A percentile compares a stretch with the other conserved stretches of the same genome.
Evolutionary conservation across 331 rosid genomes (phyloP).

Genomic region (Arachis monticola): DNA sequence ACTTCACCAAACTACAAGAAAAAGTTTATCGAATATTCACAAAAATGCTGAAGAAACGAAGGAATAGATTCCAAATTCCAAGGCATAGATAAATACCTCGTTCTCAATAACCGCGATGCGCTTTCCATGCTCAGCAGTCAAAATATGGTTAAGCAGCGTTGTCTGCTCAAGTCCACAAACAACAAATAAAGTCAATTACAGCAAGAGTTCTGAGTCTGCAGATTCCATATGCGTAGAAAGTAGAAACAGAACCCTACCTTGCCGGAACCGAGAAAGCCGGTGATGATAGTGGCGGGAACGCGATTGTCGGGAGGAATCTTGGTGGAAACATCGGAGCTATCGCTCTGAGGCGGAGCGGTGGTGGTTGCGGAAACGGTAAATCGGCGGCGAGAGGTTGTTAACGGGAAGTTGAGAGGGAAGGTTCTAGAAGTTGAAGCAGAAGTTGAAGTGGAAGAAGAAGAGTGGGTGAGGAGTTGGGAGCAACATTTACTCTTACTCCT

Average conservation of each 20-base stretch:
- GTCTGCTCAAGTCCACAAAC: slow-evolving; percentile 63
- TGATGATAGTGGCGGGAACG: slow-evolving; percentile 89
- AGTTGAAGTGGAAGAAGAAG: neutral
- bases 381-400: slow-evolving; percentile 34
- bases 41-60: neutral
- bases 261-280: slow-evolving; percentile 96
- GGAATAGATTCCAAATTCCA: neutral
- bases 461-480: neutral
- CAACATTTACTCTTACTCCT: neutral
- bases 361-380: slow-evolving; percentile 63
- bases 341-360: slow-evolving; percentile 60
- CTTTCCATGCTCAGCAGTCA: slow-evolving; percentile 94
- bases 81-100: slow-evolving; percentile 57
- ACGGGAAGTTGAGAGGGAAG: slow-evolving; percentile 35
- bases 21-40: slow-evolving; percentile 8
- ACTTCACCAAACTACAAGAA: slow-evolving; percentile 81
- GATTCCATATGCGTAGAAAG: no score
- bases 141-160: slow-evolving; percentile 86
- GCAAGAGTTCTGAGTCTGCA: no score
- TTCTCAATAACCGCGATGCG: slow-evolving; percentile 93
- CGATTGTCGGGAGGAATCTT: slow-evolving; percentile 75
- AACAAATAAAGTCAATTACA: slow-evolving; percentile 9
- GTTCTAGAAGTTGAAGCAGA: slow-evolving; percentile 18
- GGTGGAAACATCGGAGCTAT: slow-evolving; percentile 63
- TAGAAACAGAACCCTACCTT: slow-evolving; percentile 52